Base-by-base conservation (phyloP, 208 protist species). In the Trypanosoma rangeli region DNA sequence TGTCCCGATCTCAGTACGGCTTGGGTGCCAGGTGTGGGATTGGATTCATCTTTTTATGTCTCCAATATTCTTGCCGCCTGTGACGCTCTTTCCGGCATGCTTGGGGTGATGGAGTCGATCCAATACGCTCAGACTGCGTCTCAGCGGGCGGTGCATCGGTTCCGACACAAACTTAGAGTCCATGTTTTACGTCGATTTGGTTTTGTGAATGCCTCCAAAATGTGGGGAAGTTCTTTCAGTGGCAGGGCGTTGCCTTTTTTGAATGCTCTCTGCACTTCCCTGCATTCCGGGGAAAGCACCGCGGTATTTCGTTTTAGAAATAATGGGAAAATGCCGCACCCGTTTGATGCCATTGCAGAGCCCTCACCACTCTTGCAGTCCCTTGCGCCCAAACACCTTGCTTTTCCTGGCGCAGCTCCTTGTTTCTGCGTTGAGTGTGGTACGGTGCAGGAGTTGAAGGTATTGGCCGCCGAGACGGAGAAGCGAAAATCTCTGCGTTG, bases 11-110 rank as follows among this genome's bases (percentile, higher is more conserved):
- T 29, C 24, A 46, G 20, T 50, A 56, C 35, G 37, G 29, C 42
- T 35, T 82, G 64, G 68, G 73, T 80, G 69, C 74, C 74, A 16
- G 75, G 74, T 24, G 68, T 79, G 13, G 82, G 82, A 10, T 64
- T 78, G 33, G 82, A 86, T 59, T 70, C 70, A 16, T 68, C 67
- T 8, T 66, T 61, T 62, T 80, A 86, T 70, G 46, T 72, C 29
- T 69, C 77, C 12, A 64, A 73, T 37, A 56, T 80, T 59, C 66
- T 86, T 63, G n/a, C 58, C 12, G 77, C 70, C 13, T 79, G 64
- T 46, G 77, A 83, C 57, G 72, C 73, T 28, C 78, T 86, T 62
- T 70, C 74, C 24, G 69, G 55, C 20, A 65, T 70, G 61, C 42
- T 77, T 16, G 57, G 24, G 1, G 64, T 78, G 60, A 58, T 56